phyloP scores from a whole-genome alignment of 2,329 filamentous ascomycete genomes.

The Plectosphaerella plurivora region DNA sequence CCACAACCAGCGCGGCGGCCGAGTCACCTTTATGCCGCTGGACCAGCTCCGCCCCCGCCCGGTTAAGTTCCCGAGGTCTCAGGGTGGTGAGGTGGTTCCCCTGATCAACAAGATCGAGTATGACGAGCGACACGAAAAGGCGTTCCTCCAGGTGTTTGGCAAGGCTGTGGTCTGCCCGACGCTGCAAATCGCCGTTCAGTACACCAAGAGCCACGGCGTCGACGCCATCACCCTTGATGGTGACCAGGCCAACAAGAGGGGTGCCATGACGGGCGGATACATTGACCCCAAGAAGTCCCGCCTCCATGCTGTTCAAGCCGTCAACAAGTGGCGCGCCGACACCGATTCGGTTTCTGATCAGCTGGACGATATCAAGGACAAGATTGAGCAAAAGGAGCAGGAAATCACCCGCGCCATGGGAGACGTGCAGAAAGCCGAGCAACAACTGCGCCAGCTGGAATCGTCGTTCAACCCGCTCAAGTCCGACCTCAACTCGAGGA shows the following conservation, averaged over 20 bases:
- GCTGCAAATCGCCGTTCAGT: conserved; percentile 80
- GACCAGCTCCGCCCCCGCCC: conserved; percentile 71
- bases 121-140: conserved; percentile 71
- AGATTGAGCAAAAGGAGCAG: conserved; percentile 78
- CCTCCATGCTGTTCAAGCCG: conserved; percentile 74
- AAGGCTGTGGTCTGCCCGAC: conserved; percentile 93
- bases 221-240: conserved; percentile 93
- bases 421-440: conserved; percentile 77
- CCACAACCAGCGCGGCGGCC: conserved; percentile 73
- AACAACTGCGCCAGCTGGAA: conserved; percentile 72
- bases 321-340: conserved; percentile 70
- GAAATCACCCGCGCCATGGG: conserved; percentile 84
- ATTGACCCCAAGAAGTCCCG: conserved; percentile 83
- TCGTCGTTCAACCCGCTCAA: conserved; percentile 77
- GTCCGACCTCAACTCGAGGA: conserved; percentile 71
- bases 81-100: conserved; percentile 71
- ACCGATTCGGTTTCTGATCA: conserved; percentile 64
- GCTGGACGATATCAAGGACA: conserved; percentile 59
- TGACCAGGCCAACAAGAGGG: conserved; percentile 91
- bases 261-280: conserved; percentile 91
- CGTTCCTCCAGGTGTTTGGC: conserved; percentile 92
- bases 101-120: conserved; percentile 82
- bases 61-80: conserved; percentile 72
- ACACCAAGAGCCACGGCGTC: conserved; percentile 85
- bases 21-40: conserved; percentile 92